These are phyloP conservation scores for Marchantia paleacea DNA, from an alignment of 225 moss, liverwort and hornwort genomes.

Conservation along the genomic window DNA sequence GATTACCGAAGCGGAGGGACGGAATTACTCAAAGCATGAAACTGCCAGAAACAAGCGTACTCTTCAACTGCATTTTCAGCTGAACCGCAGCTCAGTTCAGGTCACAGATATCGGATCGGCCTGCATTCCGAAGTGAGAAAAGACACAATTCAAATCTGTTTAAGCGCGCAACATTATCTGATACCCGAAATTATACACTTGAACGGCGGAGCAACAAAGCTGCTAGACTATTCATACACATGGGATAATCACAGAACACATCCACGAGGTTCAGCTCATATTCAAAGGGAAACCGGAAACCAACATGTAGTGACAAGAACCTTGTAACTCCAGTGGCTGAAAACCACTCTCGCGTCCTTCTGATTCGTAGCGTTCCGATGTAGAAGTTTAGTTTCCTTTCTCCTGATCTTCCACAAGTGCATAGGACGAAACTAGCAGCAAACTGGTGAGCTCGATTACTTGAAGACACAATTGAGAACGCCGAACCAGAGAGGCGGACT, in stretches of 20 bases:
- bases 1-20: background rate
- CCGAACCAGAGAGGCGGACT: background rate
- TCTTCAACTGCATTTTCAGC: background rate
- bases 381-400: background rate
- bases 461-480: background rate
- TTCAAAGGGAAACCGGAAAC: background rate
- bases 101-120: no score
- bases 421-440: background rate
- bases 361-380: background rate
- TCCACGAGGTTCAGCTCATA: no score
- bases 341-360: background rate
- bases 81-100: no score
- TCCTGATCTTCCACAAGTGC: background rate
- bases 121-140: background rate
- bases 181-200: background rate
- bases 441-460: background rate
- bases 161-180: background rate
- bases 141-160: background rate
- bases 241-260: no score
- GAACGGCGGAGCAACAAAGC: background rate
- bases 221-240: no score
- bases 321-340: background rate
- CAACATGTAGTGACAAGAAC: background rate
- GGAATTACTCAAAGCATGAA: no score
- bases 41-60: no score